phyloP scores from a whole-genome alignment of 495 filamentous ascomycete species.

The Elaphomyces granulatus region DNA sequence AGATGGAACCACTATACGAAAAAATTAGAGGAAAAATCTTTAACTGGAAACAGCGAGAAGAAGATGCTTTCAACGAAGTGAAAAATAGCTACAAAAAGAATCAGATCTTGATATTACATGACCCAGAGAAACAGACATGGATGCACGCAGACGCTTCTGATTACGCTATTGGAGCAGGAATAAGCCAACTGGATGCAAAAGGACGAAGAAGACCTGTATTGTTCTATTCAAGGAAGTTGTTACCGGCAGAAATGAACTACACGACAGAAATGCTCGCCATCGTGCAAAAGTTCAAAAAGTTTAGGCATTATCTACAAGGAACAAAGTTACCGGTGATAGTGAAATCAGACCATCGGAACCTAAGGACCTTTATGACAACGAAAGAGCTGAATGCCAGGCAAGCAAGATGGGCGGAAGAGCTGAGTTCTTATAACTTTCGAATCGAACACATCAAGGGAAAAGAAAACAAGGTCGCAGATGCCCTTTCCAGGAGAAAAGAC shows the following conservation, averaged over 20 bases:
- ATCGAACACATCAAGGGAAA: conserved; percentile 10
- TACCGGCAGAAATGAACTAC: conserved; percentile 18
- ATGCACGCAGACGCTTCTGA: background rate
- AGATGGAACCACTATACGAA: background rate
- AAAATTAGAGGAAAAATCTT: conserved; percentile 8
- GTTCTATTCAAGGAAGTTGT: conserved; percentile 15
- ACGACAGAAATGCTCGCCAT: conserved; percentile 17
- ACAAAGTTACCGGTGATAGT: conserved; percentile 4
- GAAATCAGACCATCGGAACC: conserved; percentile 11
- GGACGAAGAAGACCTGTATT: conserved; percentile 4
- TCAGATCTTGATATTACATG: background rate
- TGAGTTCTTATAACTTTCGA: conserved; percentile 6
- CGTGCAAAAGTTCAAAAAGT: conserved; percentile 16
- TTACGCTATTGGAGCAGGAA: background rate
- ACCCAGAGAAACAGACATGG: background rate
- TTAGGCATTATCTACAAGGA: conserved; percentile 12
- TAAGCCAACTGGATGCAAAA: background rate
- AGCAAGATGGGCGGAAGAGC: conserved; percentile 5
- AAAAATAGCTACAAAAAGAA: conserved; percentile 2
- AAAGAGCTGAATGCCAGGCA: conserved; percentile 9
- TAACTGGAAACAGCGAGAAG: background rate
- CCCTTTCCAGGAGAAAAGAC: conserved; percentile 6
- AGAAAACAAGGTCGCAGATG: conserved; percentile 6
- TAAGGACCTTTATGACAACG: conserved; percentile 9
- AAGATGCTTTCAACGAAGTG: conserved; percentile 5